phyloP scores from a whole-genome alignment of 768 basidiomycete genomes.

The Collybia nuda region DNA sequence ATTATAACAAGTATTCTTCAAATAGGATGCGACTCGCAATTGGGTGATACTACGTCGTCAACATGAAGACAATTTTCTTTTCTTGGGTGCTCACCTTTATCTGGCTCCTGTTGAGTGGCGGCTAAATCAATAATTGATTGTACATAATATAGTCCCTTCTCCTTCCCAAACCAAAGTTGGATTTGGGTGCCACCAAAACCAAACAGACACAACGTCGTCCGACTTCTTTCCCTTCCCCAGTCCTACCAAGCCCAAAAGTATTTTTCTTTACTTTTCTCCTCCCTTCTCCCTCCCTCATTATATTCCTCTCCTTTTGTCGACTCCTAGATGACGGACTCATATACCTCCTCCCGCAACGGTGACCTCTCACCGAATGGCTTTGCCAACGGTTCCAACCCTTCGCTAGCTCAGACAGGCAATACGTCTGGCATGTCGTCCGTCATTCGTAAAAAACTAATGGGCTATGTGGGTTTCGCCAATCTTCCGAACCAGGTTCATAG shows the following conservation, averaged over 20 bases:
- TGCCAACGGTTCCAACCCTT: slow-evolving; percentile 64
- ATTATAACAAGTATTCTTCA: no score
- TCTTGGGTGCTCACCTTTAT: slow-evolving; percentile 26
- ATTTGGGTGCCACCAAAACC: slow-evolving; percentile 37
- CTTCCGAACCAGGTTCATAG: slow-evolving; percentile 99
- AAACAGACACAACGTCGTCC: slow-evolving; percentile 49
- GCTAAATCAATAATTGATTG: slow-evolving; percentile 3
- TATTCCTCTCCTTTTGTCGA: slow-evolving; percentile 20
- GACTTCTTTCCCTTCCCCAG: slow-evolving; percentile 53
- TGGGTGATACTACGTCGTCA: no score
- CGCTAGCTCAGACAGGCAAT: slow-evolving; percentile 41
- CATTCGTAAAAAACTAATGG: slow-evolving; percentile 90
- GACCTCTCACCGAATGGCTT: slow-evolving; percentile 59
- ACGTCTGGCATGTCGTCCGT: slow-evolving; percentile 41
- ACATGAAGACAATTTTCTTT: slow-evolving; percentile 15
- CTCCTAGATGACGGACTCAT: slow-evolving; percentile 73
- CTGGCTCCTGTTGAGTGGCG: slow-evolving; percentile 1
- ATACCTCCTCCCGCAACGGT: slow-evolving; percentile 65
- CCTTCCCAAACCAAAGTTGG: slow-evolving; percentile 52
- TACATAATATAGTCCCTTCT: slow-evolving; percentile 33
- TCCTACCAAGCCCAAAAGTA: slow-evolving; percentile 53
- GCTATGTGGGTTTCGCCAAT: slow-evolving; percentile 96
- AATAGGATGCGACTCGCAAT: no score
- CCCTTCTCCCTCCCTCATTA: slow-evolving; percentile 26
- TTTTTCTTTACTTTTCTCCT: slow-evolving; percentile 35